Evolutionary conservation across 768 basidiomycete genomes (phyloP), one percentile per base, ranked within the genome.

Genomic region (Kwoniella sp.): DNA sequence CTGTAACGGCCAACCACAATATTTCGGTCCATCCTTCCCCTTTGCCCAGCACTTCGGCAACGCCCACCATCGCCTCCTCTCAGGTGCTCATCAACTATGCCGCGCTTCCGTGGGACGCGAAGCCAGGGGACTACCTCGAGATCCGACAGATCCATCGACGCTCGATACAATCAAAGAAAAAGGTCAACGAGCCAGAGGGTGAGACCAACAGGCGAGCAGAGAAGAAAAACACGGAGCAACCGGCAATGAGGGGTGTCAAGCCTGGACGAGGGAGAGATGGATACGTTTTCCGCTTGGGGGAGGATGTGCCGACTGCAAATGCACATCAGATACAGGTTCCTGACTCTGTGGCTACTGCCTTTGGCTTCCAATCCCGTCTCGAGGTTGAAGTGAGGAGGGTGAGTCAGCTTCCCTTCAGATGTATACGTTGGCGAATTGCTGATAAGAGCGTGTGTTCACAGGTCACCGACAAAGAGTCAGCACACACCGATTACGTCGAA

Each of bases 401-500:
- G 58, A 69, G 69, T 66, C 23, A 30, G 2, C 31, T 12, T 30
- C 56, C 34, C 17, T 25, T 50, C n/a, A n/a, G 58, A 41, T 51
- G 15, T 51, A 26, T 5, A 47, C 8, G 29, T 4, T 41, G 58
- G 45, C 58, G 55, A 53, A 12, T 23, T 50, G 26, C 28, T 60
- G 26, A 45, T 20, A 25, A 15, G 7, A 28, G 29, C 31, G 17
- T n/a, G n/a, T n/a, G n/a, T 2, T 57, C 41, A 20, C 41, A 75
- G 72, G 28, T 76, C 17, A 50, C 91, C 47, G 87, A 93, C 68
- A 86, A 84, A 70, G 82, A 84, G 7, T 59, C 65, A 3, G 71
- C 74, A 7, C 69, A 79, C 31, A 73, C 74, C 22, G 79, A 81
- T 53, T 77, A 73, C 61, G 85, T 98, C 55, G 95, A 98, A 74